Percentiles rank a stretch among this genome's conserved stretches.
Evolutionary conservation across 331 rosid genomes (phyloP).

Genomic region (Prunus yedoensis): DNA sequence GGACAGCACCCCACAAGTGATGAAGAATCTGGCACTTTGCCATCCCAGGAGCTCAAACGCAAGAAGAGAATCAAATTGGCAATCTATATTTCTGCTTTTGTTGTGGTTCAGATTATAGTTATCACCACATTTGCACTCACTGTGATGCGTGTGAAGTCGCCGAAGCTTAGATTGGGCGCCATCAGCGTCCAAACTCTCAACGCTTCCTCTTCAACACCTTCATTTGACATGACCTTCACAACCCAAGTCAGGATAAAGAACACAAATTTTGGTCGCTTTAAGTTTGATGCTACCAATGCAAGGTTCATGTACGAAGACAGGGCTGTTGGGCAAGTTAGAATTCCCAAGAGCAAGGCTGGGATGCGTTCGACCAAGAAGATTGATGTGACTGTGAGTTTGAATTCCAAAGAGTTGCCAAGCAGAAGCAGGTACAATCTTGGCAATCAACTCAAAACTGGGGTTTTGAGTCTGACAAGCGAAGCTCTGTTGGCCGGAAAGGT

Average conservation of each 20-base stretch:
- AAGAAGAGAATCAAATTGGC: constrained; percentile 27
- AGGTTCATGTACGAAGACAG: constrained; percentile 2
- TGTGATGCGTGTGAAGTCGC: constrained; percentile 17
- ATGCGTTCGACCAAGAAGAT: constrained; percentile 18
- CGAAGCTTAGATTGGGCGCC: constrained; percentile 13
- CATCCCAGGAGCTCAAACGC: constrained; percentile 22
- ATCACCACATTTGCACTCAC: constrained; percentile 7
- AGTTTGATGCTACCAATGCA: constrained; percentile 14
- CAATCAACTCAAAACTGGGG: not conserved
- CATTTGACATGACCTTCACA: constrained; percentile 19
- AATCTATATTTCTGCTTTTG: constrained; percentile 8
- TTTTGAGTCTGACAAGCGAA: not conserved
- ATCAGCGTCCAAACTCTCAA: constrained; percentile 2
- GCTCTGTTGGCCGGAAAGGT: constrained; percentile 8
- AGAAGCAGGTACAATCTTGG: not conserved
- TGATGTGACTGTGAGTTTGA: constrained; percentile 11
- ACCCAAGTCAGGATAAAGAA: constrained; percentile 25
- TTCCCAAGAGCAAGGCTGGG: constrained; percentile 23
- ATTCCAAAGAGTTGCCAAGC: not conserved
- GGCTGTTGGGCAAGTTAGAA: constrained; percentile 5
- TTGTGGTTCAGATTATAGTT: constrained; percentile 21
- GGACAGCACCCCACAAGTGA: not conserved
- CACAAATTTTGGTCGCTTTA: constrained; percentile 25
- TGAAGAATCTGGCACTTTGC: constrained; percentile 2
- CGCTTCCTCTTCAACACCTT: constrained; percentile 1